Conservation (phyloP, 1,284 basidiomycete genomes). For the Ganoderma boninense region DNA sequence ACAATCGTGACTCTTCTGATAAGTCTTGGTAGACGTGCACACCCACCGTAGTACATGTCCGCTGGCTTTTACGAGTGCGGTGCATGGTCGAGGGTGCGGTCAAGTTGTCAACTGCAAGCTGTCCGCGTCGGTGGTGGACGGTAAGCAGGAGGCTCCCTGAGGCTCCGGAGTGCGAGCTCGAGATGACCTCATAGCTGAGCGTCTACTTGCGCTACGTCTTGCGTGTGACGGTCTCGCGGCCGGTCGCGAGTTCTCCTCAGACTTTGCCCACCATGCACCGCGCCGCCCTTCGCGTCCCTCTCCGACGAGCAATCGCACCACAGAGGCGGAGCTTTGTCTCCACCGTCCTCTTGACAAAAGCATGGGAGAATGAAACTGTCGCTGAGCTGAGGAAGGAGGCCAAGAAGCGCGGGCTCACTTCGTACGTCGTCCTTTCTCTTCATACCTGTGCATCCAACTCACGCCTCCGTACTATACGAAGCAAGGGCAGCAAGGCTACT, state of each 20-base stretch:
- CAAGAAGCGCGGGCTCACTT: constrained; percentile 68
- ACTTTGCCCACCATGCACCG: constrained; percentile 47
- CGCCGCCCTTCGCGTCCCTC: constrained; percentile 39
- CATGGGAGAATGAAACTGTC: constrained; percentile 71
- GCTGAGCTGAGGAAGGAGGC: constrained; percentile 70
- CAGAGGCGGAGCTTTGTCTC: constrained; percentile 59
- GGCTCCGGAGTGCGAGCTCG: no score
- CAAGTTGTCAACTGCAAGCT: no score
- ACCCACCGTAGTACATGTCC: not conserved
- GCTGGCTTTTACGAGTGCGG: no score
- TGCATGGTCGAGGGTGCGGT: no score
- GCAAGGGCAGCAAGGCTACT: constrained; percentile 66
- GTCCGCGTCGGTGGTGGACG: no score
- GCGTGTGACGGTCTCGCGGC: not conserved
- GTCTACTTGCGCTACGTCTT: constrained; percentile 19
- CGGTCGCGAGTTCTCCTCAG: constrained; percentile 9
- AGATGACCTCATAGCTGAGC: constrained; percentile 29
- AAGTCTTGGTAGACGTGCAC: no score
- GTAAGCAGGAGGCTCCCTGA: no score
- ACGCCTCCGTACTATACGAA: constrained; percentile 35
- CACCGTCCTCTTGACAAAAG: constrained; percentile 69
- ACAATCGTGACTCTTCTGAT: not conserved
- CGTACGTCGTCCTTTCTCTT: constrained; percentile 51
- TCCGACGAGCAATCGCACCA: constrained; percentile 30
- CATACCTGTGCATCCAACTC: constrained; percentile 8